Percentiles rank a stretch among this genome's conserved stretches.
These are phyloP conservation scores for Calophaca sinica DNA, from an alignment of 306 rosid species.

Conservation along the genomic window DNA sequence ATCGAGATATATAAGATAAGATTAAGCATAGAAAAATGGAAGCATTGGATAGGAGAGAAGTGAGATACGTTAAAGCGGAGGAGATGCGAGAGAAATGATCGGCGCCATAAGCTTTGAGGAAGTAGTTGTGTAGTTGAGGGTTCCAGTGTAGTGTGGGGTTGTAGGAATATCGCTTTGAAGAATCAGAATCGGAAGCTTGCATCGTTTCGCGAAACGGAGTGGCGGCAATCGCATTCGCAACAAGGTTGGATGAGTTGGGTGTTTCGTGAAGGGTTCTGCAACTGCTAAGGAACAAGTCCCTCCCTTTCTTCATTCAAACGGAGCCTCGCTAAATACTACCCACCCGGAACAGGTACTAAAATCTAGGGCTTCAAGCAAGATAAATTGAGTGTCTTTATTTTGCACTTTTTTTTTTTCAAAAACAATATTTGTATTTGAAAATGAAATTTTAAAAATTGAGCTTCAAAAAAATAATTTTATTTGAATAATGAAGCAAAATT, in stretches of 20 bases:
- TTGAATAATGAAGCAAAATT: no score
- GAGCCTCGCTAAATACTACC: no score
- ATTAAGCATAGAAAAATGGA: neutral
- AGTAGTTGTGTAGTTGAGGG: constrained; percentile 68
- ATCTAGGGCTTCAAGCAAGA: neutral
- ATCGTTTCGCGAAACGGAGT: constrained; percentile 51
- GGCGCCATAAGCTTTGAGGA: constrained; percentile 76
- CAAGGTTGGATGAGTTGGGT: constrained; percentile 33
- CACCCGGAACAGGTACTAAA: no score
- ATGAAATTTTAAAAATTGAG: no score
- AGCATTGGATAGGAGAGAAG: neutral
- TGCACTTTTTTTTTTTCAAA: no score
- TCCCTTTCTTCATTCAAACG: constrained; percentile 83
- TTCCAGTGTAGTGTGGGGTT: constrained; percentile 75
- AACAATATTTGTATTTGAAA: no score
- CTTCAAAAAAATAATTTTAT: no score
- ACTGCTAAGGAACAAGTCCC: constrained; percentile 50
- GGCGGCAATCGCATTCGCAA: constrained; percentile 6
- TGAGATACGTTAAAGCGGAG: constrained; percentile 70
- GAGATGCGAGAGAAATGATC: constrained; percentile 78
- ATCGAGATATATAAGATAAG: neutral
- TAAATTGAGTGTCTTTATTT: no score
- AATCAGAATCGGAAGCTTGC: constrained; percentile 32
- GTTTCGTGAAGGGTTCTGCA: constrained; percentile 44
- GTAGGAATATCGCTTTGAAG: constrained; percentile 62